phyloP scores from a whole-genome alignment of 164 flowering plant genomes.

The Tinospora cordifolia region DNA sequence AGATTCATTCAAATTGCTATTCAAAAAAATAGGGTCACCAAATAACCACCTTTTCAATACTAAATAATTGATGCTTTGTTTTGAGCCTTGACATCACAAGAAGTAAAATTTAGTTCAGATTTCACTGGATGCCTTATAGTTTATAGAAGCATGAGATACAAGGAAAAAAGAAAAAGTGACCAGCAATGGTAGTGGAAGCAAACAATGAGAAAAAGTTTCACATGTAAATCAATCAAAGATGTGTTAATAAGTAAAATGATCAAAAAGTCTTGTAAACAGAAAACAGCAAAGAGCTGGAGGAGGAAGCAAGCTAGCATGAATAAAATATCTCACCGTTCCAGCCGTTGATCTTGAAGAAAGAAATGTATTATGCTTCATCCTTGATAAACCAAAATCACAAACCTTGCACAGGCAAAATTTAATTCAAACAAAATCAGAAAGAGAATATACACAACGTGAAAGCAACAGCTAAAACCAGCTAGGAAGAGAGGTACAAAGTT shows the following conservation, averaged over 20 bases:
- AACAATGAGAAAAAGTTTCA: too few relatives aligned
- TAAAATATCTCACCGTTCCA: constrained; percentile 63
- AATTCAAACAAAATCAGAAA: not conserved
- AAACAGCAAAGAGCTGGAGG: not conserved
- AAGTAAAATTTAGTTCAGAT: too few relatives aligned
- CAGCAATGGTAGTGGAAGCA: too few relatives aligned
- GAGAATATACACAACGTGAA: not conserved
- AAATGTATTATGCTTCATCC: constrained; percentile 81
- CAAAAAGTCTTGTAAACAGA: not conserved
- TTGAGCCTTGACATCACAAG: too few relatives aligned
- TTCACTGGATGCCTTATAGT: too few relatives aligned
- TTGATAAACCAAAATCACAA: constrained; percentile 89
- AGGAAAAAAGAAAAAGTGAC: too few relatives aligned
- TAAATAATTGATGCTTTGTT: not conserved
- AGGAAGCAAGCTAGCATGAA: not conserved
- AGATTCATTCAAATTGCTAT: not conserved
- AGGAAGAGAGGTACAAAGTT: constrained; percentile 5
- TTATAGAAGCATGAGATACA: too few relatives aligned
- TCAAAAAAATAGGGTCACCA: not conserved
- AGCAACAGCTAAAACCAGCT: not conserved
- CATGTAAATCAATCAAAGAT: too few relatives aligned
- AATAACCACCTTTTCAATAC: not conserved
- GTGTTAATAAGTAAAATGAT: not conserved
- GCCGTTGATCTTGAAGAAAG: constrained; percentile 90
- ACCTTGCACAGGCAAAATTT: constrained; percentile 38